These are phyloP conservation scores for Aspergillus leporis DNA, from an alignment of 495 filamentous ascomycete species.

Conservation along the genomic window DNA sequence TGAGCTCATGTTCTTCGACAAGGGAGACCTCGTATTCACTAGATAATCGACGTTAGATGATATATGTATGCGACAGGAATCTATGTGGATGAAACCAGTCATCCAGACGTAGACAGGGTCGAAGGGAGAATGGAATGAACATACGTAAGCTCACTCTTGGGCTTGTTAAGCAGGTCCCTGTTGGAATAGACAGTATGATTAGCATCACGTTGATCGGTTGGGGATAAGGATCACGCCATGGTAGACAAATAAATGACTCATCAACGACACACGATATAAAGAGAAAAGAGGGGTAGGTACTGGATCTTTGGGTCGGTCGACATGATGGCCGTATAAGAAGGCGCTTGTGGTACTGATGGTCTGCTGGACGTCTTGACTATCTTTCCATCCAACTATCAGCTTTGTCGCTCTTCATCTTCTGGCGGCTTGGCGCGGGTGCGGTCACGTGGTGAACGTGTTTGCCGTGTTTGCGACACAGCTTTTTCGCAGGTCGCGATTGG, in stretches of 20 bases:
- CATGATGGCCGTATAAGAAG: constrained; percentile 55
- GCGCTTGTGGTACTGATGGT: background rate
- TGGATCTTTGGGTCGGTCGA: constrained; percentile 72
- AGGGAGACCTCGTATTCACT: constrained; percentile 88
- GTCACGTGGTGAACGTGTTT: constrained; percentile 27
- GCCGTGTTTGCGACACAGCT: constrained; percentile 20
- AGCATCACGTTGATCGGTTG: constrained; percentile 25
- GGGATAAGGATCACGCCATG: background rate
- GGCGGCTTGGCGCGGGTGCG: constrained; percentile 11
- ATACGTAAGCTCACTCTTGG: constrained; percentile 77
- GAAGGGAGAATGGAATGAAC: constrained; percentile 29
- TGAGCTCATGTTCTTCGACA: constrained; percentile 89
- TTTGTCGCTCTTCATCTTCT: constrained; percentile 4
- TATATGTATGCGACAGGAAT: constrained; percentile 4
- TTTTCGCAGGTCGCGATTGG: constrained; percentile 38
- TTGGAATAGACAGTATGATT: constrained; percentile 16
- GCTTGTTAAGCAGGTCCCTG: constrained; percentile 81
- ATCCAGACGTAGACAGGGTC: background rate
- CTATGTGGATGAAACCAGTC: background rate
- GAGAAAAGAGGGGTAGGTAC: constrained; percentile 45
- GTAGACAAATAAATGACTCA: constrained; percentile 21
- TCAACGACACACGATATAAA: constrained; percentile 13
- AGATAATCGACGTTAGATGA: constrained; percentile 4
- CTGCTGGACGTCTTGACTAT: constrained; percentile 4
- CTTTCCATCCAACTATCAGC: background rate